Evolutionary conservation across 352 stramenopile genomes (phyloP).

Genomic region (Nothophytophthora sp.): DNA sequence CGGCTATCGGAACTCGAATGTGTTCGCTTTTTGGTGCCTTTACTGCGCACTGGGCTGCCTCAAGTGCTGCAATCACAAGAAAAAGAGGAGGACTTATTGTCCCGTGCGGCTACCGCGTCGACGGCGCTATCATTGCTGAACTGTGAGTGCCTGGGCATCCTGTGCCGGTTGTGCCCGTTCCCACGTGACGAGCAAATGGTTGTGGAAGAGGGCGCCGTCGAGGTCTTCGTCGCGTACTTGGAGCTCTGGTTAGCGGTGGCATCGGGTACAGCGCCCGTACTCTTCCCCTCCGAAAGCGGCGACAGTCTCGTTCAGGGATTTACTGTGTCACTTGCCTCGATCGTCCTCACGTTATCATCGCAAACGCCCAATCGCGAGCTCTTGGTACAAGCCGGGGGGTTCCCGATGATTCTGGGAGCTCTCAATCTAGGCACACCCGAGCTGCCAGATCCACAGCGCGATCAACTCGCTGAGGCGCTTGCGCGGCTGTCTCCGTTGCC

Average conservation of each 20-base stretch:
- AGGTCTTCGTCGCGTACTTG: slow-evolving; percentile 44
- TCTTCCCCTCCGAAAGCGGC: slow-evolving; percentile 11
- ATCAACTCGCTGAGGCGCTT: slow-evolving; percentile 23
- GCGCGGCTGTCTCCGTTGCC: slow-evolving; percentile 13
- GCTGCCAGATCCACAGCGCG: slow-evolving; percentile 11
- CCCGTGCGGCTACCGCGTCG: neutral
- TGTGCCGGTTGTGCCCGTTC: slow-evolving; percentile 37
- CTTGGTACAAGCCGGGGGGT: slow-evolving; percentile 35
- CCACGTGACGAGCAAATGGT: slow-evolving; percentile 44
- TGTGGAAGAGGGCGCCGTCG: slow-evolving; percentile 36
- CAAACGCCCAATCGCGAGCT: slow-evolving; percentile 26
- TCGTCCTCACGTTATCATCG: slow-evolving; percentile 18
- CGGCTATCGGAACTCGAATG: slow-evolving; percentile 45
- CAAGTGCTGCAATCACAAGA: neutral
- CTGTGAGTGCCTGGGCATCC: slow-evolving; percentile 40
- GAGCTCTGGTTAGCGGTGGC: slow-evolving; percentile 27
- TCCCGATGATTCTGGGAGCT: slow-evolving; percentile 39
- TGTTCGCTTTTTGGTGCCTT: slow-evolving; percentile 32
- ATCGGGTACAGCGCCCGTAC: slow-evolving; percentile 8
- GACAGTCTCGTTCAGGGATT: slow-evolving; percentile 16
- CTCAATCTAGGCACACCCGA: slow-evolving; percentile 12
- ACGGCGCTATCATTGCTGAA: slow-evolving; percentile 13
- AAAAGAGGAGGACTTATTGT: neutral
- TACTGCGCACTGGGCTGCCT: slow-evolving; percentile 33
- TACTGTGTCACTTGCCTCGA: slow-evolving; percentile 13